Base-by-base conservation (phyloP, 2,329 filamentous ascomycete genomes). In the Chaetomium olivaceum region DNA sequence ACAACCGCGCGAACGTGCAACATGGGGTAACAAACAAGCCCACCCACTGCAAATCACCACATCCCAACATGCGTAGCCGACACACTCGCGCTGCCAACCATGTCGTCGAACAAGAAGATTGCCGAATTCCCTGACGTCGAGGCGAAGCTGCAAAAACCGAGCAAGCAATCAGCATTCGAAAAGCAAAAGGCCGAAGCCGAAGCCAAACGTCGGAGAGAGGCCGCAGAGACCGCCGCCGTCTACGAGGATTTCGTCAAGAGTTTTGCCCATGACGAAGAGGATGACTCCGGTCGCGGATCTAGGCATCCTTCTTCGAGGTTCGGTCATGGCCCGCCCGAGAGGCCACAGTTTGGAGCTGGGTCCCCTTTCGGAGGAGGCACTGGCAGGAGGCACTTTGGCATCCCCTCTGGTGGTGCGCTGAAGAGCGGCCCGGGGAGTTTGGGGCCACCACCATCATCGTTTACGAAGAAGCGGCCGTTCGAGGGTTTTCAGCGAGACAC, bases 161-260 rank as follows among this genome's bases (percentile, higher is more conserved):
- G 89, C 68, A 95, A 93, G 78, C 91, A 95, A 75, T 96, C 92
- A 23, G 84, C 90, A 29, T 97, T 96, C 76, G 93, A 97, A 79
- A 89, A 89, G 72, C 91, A 96, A 76, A 92, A 91, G 77, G 91
- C 91, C 66, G 92, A 96, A 76, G 91, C 91, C 64, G 92, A 96
- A 81, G 92, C 92, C 27, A 97, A 97, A 80, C 89, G 91, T 66
- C 85, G 87, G 71, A 86, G 92, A 71, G 93, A 96, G 77, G 90
- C 90, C 73, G 92, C 90, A 70, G 93, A 97, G 79, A 96, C 91
- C 7, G 91, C 91, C 25, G 92, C 92, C 27, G 92, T 93, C 0
- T 91, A 93, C 76, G 88, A 92, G 71, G 92, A 94, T 70, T 97
- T 97, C 71, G 87, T 95, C 64, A 94, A 94, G 77, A 92, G 85